Percentiles rank a stretch among this genome's conserved stretches.
Evolutionary conservation across 2,329 filamentous ascomycete species (phyloP).

Genomic region (Blastomyces emzantsi): DNA sequence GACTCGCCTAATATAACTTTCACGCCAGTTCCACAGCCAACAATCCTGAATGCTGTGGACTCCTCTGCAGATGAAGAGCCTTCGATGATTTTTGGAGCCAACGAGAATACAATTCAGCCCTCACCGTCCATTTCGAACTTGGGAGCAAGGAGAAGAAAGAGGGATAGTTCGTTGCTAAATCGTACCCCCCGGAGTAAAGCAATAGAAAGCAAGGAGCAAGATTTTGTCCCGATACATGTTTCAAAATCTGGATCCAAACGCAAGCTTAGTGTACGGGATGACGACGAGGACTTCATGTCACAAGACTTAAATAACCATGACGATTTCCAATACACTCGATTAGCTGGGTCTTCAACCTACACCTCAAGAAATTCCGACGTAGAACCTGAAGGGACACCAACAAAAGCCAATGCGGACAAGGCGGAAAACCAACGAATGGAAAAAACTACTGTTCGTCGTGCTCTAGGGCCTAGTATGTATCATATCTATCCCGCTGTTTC

Average conservation of each 20-base stretch:
- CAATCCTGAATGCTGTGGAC: constrained; percentile 40
- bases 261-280: constrained; percentile 48
- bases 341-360: neutral
- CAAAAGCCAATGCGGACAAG: constrained; percentile 12
- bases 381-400: constrained; percentile 11
- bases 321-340: constrained; percentile 42
- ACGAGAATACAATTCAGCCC: constrained; percentile 19
- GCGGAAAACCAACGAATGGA: constrained; percentile 10
- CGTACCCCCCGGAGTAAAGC: constrained; percentile 21
- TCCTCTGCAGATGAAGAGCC: constrained; percentile 28
- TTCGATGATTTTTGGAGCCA: constrained; percentile 24
- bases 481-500: constrained; percentile 8
- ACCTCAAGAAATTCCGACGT: constrained; percentile 1
- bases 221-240: constrained; percentile 13
- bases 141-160: constrained; percentile 35
- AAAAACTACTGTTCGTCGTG: constrained; percentile 10
- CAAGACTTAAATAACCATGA: constrained; percentile 20
- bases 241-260: constrained; percentile 46
- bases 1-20: constrained; percentile 32
- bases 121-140: constrained; percentile 37
- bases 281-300: constrained; percentile 29
- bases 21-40: constrained; percentile 46
- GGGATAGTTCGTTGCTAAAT: constrained; percentile 41
- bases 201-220: constrained; percentile 14
- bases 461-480: constrained; percentile 36